These are phyloP conservation scores for Clonostachys rhizophaga DNA, from an alignment of 2,329 filamentous ascomycete species.

Conservation along the genomic window DNA sequence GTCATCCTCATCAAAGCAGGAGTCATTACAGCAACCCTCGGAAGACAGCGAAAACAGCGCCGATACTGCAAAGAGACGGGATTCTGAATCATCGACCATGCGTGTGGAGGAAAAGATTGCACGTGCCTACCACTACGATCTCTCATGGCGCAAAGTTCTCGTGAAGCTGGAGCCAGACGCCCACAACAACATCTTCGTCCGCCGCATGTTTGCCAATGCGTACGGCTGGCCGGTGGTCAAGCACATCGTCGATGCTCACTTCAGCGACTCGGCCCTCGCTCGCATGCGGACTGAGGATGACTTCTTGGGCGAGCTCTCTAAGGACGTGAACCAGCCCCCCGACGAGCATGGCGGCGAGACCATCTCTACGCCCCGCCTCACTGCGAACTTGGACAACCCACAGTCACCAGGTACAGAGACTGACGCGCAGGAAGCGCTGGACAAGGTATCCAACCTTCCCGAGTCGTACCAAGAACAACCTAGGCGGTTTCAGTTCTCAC, in stretches of 20 bases:
- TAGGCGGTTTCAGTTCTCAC: slow-evolving; percentile 6
- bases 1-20: slow-evolving; percentile 35
- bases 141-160: slow-evolving; percentile 95
- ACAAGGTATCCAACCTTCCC: slow-evolving; percentile 41
- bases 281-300: slow-evolving; percentile 65
- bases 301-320: slow-evolving; percentile 63
- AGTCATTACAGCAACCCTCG: not conserved
- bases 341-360: slow-evolving; percentile 64
- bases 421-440: slow-evolving; percentile 28
- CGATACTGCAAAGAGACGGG: slow-evolving; percentile 31
- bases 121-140: slow-evolving; percentile 83
- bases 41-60: slow-evolving; percentile 19
- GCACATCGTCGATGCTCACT: slow-evolving; percentile 92
- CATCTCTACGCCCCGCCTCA: slow-evolving; percentile 18
- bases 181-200: slow-evolving; percentile 97
- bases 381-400: slow-evolving; percentile 2
- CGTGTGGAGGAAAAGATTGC: slow-evolving; percentile 98
- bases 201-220: slow-evolving; percentile 93
- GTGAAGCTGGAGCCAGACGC: slow-evolving; percentile 94
- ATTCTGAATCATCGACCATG: slow-evolving; percentile 57
- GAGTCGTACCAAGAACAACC: slow-evolving; percentile 5
- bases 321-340: slow-evolving; percentile 49
- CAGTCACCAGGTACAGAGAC: slow-evolving; percentile 11
- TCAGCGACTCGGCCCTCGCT: slow-evolving; percentile 64
- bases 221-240: slow-evolving; percentile 97